Evolutionary conservation across 345 rosid species (phyloP).

Genomic region (Dipteronia dyeriana): DNA sequence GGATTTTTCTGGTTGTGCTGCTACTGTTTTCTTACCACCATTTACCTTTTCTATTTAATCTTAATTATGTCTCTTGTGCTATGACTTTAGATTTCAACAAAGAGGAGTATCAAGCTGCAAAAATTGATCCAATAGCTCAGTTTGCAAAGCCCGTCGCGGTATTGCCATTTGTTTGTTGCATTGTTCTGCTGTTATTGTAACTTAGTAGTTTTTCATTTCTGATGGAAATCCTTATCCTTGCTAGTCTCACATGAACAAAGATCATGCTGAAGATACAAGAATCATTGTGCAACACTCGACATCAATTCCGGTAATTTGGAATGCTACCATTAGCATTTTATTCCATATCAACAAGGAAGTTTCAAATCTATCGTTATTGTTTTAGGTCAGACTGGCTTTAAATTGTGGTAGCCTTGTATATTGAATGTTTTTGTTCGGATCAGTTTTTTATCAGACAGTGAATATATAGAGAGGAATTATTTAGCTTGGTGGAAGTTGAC

Average conservation of each 20-base stretch:
- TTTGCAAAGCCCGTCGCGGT: conserved; percentile 88
- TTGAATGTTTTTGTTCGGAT: neutral
- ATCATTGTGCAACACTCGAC: conserved; percentile 74
- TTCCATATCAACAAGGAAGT: neutral
- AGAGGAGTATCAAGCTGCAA: conserved; percentile 66
- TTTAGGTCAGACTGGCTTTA: neutral
- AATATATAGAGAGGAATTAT: neutral
- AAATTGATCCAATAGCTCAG: conserved; percentile 86
- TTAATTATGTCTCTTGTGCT: conserved; percentile 12
- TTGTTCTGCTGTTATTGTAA: conserved; percentile 8
- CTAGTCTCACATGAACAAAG: conserved; percentile 93
- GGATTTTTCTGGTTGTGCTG: conserved; percentile 5
- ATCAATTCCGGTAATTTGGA: conserved; percentile 65
- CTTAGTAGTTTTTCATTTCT: neutral
- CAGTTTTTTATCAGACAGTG: neutral
- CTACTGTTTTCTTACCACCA: neutral
- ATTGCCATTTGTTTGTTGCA: conserved; percentile 20
- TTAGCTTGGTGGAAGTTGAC: conserved; percentile 9
- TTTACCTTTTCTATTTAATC: neutral
- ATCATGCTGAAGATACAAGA: conserved; percentile 86
- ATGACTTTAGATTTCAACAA: conserved; percentile 60
- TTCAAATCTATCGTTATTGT: neutral
- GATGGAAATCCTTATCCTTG: conserved; percentile 14
- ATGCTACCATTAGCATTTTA: neutral
- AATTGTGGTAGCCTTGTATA: neutral